Evolutionary conservation across 2,329 filamentous ascomycete species (phyloP), one percentile per base, ranked within the genome.

Genomic region (Tolypocladium endophyticum): DNA sequence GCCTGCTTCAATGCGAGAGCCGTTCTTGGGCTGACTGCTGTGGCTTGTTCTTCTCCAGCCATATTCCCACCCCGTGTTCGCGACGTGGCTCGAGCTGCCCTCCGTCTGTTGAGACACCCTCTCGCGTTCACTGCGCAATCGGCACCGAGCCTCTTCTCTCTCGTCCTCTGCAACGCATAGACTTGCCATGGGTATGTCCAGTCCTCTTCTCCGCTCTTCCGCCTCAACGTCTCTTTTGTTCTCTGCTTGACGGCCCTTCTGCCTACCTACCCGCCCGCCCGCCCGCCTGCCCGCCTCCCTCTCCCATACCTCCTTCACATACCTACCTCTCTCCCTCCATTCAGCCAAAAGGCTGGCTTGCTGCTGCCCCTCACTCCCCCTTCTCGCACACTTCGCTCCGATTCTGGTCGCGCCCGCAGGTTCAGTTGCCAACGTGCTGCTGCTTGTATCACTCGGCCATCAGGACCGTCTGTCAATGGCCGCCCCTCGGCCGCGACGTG

Each of bases 1-100:
- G 61, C 67, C 69, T 69, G 67, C 66, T 63, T 70, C 66, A 65
- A 71, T 69, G 69, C 69, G 68, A 71, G 63, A 69, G 63, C 66
- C 64, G 64, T 68, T 66, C 64, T 62, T 68, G 66, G 63, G 64
- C 67, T 69, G 67, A 71, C 68, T 68, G 66, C 59, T 61, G 63
- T 70, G 65, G 68, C 68, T 68, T 70, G 62, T 65, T 64, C 60
- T 64, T 64, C 60, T 61, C 62, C 63, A 64, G 61, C 67, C 64
- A 61, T 64, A 64, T 61, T 64, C 63, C 64, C 62, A 60, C 62
- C 61, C 59, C 60, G 57, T 64, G 64, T 53, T 63, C 61, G 64
- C 65, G 62, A 61, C 62, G 61, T 53, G 47, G 47, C 47, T 53
- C 28, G 20, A 53, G 50, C 50, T 64, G 63, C 64, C 63, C 64